Evolutionary conservation across 768 basidiomycete species (phyloP).

Genomic region (Hypholoma fasciculare): DNA sequence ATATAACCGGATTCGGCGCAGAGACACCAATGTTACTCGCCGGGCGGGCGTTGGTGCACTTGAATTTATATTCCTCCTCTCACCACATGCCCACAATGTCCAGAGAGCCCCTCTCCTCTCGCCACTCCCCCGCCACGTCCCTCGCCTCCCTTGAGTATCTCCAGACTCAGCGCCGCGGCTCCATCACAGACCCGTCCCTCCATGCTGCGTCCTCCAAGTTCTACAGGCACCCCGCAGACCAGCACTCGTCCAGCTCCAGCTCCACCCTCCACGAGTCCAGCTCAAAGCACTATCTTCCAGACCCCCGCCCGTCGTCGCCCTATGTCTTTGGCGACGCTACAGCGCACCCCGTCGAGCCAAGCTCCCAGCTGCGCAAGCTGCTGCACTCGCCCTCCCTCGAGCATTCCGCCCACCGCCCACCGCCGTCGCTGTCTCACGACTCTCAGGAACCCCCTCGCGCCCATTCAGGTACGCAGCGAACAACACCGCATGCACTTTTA

Average conservation of each 20-base stretch:
- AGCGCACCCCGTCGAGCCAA: slow-evolving; percentile 33
- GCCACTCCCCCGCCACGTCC: slow-evolving; percentile 56
- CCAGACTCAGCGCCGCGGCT: slow-evolving; percentile 80
- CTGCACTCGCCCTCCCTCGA: slow-evolving; percentile 59
- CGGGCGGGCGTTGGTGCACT: slow-evolving; percentile 5
- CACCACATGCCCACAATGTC: slow-evolving; percentile 20
- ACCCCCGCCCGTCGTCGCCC: slow-evolving; percentile 62
- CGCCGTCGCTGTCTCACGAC: slow-evolving; percentile 27
- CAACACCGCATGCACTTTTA: slow-evolving; percentile 14
- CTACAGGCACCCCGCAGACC: slow-evolving; percentile 25
- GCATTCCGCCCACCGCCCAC: slow-evolving; percentile 28
- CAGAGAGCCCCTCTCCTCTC: slow-evolving; percentile 25
- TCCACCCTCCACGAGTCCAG: slow-evolving; percentile 21
- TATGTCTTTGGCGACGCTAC: slow-evolving; percentile 75
- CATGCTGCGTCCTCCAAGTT: slow-evolving; percentile 50
- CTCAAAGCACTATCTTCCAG: slow-evolving; percentile 33
- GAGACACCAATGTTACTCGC: slow-evolving; percentile 20
- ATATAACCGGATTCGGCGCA: slow-evolving; percentile 40
- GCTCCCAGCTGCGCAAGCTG: slow-evolving; percentile 55
- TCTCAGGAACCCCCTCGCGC: slow-evolving; percentile 27
- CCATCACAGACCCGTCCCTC: slow-evolving; percentile 81
- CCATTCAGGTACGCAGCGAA: slow-evolving; percentile 25
- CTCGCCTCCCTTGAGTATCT: slow-evolving; percentile 78
- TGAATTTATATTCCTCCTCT: slow-evolving; percentile 10
- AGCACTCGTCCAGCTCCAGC: slow-evolving; percentile 21